Evolutionary conservation across 345 rosid species (phyloP), one percentile per base, ranked within the genome.

Genomic region (Lumnitzera littorea): DNA sequence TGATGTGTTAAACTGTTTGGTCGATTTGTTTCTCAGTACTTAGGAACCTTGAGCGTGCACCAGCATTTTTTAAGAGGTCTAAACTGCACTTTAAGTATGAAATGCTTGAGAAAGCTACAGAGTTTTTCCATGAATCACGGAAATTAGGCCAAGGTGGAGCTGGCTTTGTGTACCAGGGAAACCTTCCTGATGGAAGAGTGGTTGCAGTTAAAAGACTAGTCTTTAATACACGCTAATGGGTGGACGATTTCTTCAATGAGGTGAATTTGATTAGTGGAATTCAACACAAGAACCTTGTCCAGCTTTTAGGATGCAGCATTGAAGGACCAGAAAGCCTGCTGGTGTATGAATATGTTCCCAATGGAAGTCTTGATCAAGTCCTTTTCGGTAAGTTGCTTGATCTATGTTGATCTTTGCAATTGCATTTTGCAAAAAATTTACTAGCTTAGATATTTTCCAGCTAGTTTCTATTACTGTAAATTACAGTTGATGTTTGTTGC

Each of bases 61-160:
- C 66, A 0, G 31, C 57, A 23, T 17, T 47, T 24, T 47, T 63
- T 0, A 54, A 20, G 24, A 54, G 41, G 59, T 68, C 57, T 5
- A 57, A 57, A 20, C 48, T 68, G 51, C 56, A 52, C 56, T 68
- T 56, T 53, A 68, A 51, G 50, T 62, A 62, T 2, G 72, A 68
- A 53, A 56, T 24, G 2, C 67, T 68, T 0, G 67, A 68, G 48
- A 68, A 68, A 62, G 72, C 72, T 9, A 68, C 72, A 0, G 20
- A 62, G 12, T 41, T 48, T 50, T 68, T 68, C 13, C 50, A 56
- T 11, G 53, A 51, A 0, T 56, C 62, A 1, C 20, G 17, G 31
- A 68, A 62, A 29, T 16, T 68, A 56, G 72, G 72, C n/a, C 72
- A 68, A 57, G 72, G 72, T 24, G 72, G 72, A 48, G 51, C 67